These are phyloP conservation scores for Tylopilus sp. DNA, from an alignment of 1,284 basidiomycete species.

Conservation along the genomic window DNA sequence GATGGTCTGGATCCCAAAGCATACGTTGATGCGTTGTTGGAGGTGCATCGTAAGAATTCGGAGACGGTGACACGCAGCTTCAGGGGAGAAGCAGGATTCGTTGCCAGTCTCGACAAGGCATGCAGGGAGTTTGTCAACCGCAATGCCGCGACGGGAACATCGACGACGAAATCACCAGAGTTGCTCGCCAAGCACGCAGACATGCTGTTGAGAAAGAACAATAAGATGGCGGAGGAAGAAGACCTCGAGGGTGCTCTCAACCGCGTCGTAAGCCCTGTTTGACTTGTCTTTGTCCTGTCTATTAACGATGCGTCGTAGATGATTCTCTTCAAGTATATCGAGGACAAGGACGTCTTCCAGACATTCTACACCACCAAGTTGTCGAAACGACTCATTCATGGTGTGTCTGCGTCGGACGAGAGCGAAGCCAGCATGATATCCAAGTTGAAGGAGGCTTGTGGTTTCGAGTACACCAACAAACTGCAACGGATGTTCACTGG, in stretches of 20 bases:
- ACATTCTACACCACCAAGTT: conserved; percentile 98
- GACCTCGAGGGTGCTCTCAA: conserved; percentile 89
- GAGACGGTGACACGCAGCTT: conserved; percentile 91
- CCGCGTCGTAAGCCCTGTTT: conserved; percentile 69
- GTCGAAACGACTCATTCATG: conserved; percentile 91
- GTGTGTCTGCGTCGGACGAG: conserved; percentile 94
- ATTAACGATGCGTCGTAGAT: conserved; percentile 56
- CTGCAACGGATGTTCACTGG: conserved; percentile 98
- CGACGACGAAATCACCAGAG: conserved; percentile 91
- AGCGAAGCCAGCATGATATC: conserved; percentile 98
- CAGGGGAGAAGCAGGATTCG: conserved; percentile 92
- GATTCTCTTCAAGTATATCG: conserved; percentile 98
- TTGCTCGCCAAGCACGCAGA: conserved; percentile 94
- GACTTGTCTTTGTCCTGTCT: not conserved
- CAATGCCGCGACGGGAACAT: conserved; percentile 84
- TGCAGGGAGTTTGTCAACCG: conserved; percentile 96
- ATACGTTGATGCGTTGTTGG: conserved; percentile 90
- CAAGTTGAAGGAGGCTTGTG: conserved; percentile 96
- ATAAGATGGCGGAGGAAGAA: conserved; percentile 91
- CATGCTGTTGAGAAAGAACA: conserved; percentile 89
- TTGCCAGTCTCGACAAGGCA: conserved; percentile 93
- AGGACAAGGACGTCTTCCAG: conserved; percentile 99
- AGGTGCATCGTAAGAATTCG: conserved; percentile 90
- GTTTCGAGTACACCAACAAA: conserved; percentile 99
- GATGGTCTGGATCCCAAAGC: conserved; percentile 83